Evolutionary conservation across 139 green algal species (phyloP), one percentile per base, ranked within the genome.

Genomic region (Choricystis sp.): DNA sequence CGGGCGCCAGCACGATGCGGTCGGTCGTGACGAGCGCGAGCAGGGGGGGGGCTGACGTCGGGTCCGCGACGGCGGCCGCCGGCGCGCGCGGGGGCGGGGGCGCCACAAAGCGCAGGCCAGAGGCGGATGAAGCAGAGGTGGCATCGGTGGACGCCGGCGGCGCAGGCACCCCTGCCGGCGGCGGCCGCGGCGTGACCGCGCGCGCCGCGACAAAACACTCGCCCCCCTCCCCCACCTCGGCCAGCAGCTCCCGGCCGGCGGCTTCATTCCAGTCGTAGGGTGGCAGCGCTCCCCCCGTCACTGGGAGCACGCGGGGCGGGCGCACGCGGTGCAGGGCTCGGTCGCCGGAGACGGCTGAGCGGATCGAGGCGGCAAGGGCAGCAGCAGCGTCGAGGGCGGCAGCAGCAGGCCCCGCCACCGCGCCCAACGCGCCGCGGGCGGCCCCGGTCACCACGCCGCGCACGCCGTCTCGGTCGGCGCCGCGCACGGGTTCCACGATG

Each of bases 181-280:
- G n/a, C n/a, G n/a, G n/a, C n/a, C n/a, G n/a, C n/a, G n/a, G n/a
- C n/a, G n/a, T n/a, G n/a, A n/a, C n/a, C n/a, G n/a, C n/a, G n/a
- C n/a, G n/a, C n/a, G n/a, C n/a, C n/a, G n/a, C n/a, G n/a, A n/a
- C 52, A 58, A 9, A 63, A 29, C 25, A 40, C 49, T 55, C 40
- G 23, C 25, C 56, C 3, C 65, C 65, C 21, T 29, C 25, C n/a
- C 68, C 60, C 30, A 81, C 24, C 48, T 70, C 66, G 0, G n/a
- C 19, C 31, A 81, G 60, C 68, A 81, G 59, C 31, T 56, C 71
- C 29, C 74, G 52, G 0, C 74, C 74, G 57, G 79, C 71, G 4
- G 77, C 75, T 60, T 77, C 63, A 19, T 31, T 25, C 28, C 65
- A 75, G 60, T 63, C 61, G 60, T 83, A 83, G 27, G 61, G 49